These are phyloP conservation scores for Auxenochlorella pyrenoidosa DNA, from an alignment of 139 green algal species.

Conservation along the genomic window DNA sequence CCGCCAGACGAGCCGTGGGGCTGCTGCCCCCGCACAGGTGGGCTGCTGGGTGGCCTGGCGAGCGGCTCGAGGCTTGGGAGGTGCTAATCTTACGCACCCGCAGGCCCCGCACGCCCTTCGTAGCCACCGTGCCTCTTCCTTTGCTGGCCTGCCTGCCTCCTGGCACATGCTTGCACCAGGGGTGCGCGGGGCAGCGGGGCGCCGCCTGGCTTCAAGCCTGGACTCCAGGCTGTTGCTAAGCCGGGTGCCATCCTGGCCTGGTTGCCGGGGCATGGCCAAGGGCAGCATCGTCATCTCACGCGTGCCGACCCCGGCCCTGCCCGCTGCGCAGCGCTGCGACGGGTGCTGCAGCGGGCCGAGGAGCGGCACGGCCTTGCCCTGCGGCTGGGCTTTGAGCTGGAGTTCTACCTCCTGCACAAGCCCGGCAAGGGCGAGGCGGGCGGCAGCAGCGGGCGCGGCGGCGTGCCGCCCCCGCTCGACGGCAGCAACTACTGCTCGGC, in stretches of 20 bases:
- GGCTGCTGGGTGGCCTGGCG: not conserved
- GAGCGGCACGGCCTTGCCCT: constrained; percentile 26
- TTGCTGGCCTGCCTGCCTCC: too few relatives aligned
- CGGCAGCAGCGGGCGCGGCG: not conserved
- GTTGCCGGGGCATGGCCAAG: too few relatives aligned
- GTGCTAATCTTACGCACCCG: too few relatives aligned
- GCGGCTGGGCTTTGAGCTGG: constrained; percentile 43
- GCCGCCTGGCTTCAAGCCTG: too few relatives aligned
- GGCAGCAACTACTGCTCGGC: constrained; percentile 50
- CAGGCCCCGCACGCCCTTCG: too few relatives aligned
- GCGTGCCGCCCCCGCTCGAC: constrained; percentile 45
- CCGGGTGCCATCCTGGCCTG: too few relatives aligned
- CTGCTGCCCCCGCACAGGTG: constrained; percentile 54
- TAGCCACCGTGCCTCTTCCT: too few relatives aligned
- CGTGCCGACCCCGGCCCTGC: not conserved
- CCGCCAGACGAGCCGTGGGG: constrained; percentile 36
- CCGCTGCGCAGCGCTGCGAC: constrained; percentile 23
- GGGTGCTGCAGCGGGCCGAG: constrained; percentile 25
- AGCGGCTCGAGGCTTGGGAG: too few relatives aligned
- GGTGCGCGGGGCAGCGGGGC: too few relatives aligned
- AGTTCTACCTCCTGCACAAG: constrained; percentile 62
- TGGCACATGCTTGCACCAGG: too few relatives aligned
- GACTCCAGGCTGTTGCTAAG: too few relatives aligned
- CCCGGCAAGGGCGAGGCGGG: not conserved
- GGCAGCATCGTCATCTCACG: too few relatives aligned